A percentile compares a stretch with the other conserved stretches of the same genome.
Evolutionary conservation across 2,329 filamentous ascomycete species (phyloP).

Genomic region (Pestalotiopsis sp.): DNA sequence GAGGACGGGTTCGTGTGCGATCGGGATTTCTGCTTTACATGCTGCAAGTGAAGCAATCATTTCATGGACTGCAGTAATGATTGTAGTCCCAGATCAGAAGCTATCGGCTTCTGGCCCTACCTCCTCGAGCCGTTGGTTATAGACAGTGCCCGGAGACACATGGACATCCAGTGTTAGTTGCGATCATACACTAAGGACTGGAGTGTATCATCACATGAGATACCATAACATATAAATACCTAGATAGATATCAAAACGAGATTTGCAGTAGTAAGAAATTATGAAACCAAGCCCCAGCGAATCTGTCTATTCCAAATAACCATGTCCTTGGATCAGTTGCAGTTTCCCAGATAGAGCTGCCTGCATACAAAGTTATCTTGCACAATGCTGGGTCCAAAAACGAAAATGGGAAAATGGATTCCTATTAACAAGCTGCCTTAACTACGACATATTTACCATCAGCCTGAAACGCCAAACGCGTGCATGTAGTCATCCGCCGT

Average conservation of each 20-base stretch:
- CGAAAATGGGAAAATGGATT: not conserved
- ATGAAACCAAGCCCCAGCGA: not conserved
- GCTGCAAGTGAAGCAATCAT: conserved; percentile 36
- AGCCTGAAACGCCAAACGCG: conserved; percentile 10
- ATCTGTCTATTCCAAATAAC: not conserved
- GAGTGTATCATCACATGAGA: not conserved
- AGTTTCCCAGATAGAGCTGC: no score
- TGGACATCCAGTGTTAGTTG: no score
- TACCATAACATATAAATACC: not conserved
- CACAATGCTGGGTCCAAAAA: no score
- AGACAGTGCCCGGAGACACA: no score
- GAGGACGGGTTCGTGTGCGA: conserved; percentile 58
- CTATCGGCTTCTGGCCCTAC: no score
- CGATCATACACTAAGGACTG: not conserved
- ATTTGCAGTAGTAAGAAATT: not conserved
- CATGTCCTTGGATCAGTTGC: not conserved
- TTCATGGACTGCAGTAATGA: no score
- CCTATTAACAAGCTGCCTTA: conserved; percentile 9
- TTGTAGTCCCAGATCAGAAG: no score
- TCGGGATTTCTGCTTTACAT: conserved; percentile 63
- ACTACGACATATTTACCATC: conserved; percentile 8
- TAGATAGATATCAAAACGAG: not conserved
- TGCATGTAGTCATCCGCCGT: not conserved
- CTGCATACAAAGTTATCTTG: not conserved
- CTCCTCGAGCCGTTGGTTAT: no score